phyloP scores from a whole-genome alignment of 441 rosid species.

The Erodium trifolium region DNA sequence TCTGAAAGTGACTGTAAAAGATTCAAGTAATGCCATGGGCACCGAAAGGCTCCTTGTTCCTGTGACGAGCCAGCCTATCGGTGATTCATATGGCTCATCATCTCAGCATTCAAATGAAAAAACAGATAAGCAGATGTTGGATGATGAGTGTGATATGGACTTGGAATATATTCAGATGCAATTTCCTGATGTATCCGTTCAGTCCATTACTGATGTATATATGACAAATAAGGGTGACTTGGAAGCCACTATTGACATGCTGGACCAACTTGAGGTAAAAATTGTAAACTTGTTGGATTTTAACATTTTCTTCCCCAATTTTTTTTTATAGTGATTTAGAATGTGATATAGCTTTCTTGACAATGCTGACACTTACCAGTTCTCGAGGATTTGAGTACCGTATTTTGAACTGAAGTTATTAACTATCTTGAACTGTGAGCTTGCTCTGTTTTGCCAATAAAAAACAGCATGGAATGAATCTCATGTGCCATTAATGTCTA shows the following conservation, averaged over 20 bases:
- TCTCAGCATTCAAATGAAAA: slow-evolving; percentile 25
- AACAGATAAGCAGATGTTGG: slow-evolving; percentile 34
- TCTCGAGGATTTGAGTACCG: not conserved
- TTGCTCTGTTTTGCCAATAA: not conserved
- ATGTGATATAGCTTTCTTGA: not conserved
- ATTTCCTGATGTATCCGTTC: slow-evolving; percentile 71
- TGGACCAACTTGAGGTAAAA: slow-evolving; percentile 70
- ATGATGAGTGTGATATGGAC: slow-evolving; percentile 61
- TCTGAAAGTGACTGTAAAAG: slow-evolving; percentile 7
- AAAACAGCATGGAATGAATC: not conserved
- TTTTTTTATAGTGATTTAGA: not conserved
- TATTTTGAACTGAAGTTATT: not conserved
- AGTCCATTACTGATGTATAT: slow-evolving; percentile 67
- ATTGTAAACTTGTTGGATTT: not conserved
- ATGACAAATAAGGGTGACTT: slow-evolving; percentile 60
- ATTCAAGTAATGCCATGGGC: slow-evolving; percentile 22
- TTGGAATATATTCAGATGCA: slow-evolving; percentile 54
- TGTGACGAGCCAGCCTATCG: slow-evolving; percentile 22
- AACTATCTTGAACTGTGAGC: not conserved
- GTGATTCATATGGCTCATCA: slow-evolving; percentile 27
- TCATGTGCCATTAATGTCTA: not conserved
- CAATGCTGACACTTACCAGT: not conserved
- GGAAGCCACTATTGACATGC: slow-evolving; percentile 75
- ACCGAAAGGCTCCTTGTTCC: slow-evolving; percentile 20
- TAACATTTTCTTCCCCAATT: not conserved